Base-by-base conservation (phyloP, 2,329 filamentous ascomycete genomes). In the Hirsutella rhossiliensis region DNA sequence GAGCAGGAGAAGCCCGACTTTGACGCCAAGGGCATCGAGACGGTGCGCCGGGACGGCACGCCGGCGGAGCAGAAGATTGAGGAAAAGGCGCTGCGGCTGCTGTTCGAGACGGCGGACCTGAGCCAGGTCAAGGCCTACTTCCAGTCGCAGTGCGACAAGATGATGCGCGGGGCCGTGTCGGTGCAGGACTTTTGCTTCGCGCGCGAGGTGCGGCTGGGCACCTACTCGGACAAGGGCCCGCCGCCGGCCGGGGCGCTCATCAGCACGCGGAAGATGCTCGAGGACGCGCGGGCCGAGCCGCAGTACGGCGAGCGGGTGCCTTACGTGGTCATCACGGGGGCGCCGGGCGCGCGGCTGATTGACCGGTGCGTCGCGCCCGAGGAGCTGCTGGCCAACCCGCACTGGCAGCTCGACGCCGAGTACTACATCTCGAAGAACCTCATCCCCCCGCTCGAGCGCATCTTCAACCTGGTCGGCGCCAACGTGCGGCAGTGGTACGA, bases 11-110 rank as follows among this genome's bases (percentile, higher is more conserved):
- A 81, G 51, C 90, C 92, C 1, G 85, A 94, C 1, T 97, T 97
- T 52, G 94, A 98, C 59, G 94, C 92, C 45, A 98, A 98, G 62
- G 92, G 94, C 28, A 98, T 97, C 50, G 94, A 98, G 68, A 98
- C 94, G 0, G 90, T 98, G 8, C 81, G 94, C 2, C 78, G 92
- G 41, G 92, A 98, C 59, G 92, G 92, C 34, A 97, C 89, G 1
- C 89, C 90, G 0, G 90, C 89, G 0, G 87, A 95, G 63, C 90
- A 97, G 59, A 96, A 92, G 68, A 94, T 98, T 40, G 87, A 96
- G 62, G 92, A 97, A 61, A 92, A 87, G 54, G 84, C 86, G 0
- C 71, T 98, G 31, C 89, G 86, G 57, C 75, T 94, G 3, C 74
- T 98, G 1, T 98, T 98, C 56, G 82, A 88, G 41, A 95, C 89